Evolutionary conservation across 2,329 filamentous ascomycete species (phyloP), one percentile per base, ranked within the genome.

Genomic region (Penicillium fuscoglaucum): DNA sequence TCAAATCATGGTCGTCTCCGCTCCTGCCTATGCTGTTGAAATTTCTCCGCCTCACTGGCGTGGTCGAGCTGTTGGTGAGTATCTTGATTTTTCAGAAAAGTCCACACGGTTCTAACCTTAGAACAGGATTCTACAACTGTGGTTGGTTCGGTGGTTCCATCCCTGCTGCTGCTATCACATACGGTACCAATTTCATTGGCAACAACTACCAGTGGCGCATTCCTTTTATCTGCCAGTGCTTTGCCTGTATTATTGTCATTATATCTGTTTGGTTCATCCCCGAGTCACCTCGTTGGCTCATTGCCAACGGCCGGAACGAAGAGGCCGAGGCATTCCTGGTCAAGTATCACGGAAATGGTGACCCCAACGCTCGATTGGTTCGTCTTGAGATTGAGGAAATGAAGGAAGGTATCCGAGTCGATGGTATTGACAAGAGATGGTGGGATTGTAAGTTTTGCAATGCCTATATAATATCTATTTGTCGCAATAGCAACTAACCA

Each of bases 181-280:
- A 76, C 57, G 81, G 80, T 29, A 76, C 72, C 66, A 78, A 73
- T 46, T 64, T 78, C 61, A 80, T 83, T 55, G 52, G 72, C 39
- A 80, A 61, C 68, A 67, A 81, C 70, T 81, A 74, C 66, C 74
- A 79, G 6, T 88, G 86, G 85, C 77, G 86, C 2, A 87, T 89
- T 59, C 86, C 86, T 0, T 82, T 89, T 49, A 85, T 86, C 0
- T 86, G 87, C 68, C 87, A 90, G 66, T 87, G 87, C 47, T 72
- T 87, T 0, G 85, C 85, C 0, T 80, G 88, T 0, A 58, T 87
- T 2, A 55, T 83, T 1, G 78, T 89, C 1, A 75, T 88, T 55
- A 62, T 65, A 1, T 69, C 79, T 10, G 81, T 88, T 31, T 85
- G 83, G 79, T 84, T 87, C 72, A 85, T 90, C 67, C 88, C 87